Conservation (phyloP, 2,329 filamentous ascomycete species). For the Cladosporium sp. region DNA sequence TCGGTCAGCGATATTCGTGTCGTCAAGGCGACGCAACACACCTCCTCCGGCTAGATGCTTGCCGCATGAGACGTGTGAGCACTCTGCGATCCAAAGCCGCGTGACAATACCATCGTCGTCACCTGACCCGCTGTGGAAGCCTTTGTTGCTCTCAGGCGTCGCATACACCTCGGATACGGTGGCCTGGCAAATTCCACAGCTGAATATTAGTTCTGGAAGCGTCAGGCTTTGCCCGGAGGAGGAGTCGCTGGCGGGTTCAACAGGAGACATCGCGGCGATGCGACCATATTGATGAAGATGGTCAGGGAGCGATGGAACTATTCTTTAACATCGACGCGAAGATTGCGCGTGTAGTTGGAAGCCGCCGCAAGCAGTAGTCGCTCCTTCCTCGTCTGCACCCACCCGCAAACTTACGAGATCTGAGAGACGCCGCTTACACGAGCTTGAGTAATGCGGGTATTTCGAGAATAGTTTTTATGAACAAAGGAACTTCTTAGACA, state of each 20-base stretch:
- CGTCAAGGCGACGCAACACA: constrained; percentile 31
- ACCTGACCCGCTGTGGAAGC: constrained; percentile 33
- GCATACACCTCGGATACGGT: constrained; percentile 49
- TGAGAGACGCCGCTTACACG: not conserved
- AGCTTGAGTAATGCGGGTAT: not conserved
- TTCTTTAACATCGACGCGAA: not conserved
- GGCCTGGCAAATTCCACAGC: constrained; percentile 50
- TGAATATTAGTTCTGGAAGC: constrained; percentile 47
- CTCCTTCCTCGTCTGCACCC: constrained; percentile 8
- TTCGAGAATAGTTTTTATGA: constrained; percentile 16
- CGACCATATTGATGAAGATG: constrained; percentile 20
- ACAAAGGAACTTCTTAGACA: constrained; percentile 21
- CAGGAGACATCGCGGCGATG: constrained; percentile 4
- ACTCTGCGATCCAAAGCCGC: constrained; percentile 50
- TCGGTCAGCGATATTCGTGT: not conserved
- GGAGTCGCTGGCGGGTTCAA: constrained; percentile 2
- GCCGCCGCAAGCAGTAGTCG: constrained; percentile 10
- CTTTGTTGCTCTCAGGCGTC: constrained; percentile 38
- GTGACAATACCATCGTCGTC: constrained; percentile 42
- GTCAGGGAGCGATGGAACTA: not conserved
- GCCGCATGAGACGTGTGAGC: constrained; percentile 51
- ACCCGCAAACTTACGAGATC: not conserved
- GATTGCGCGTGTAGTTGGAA: not conserved
- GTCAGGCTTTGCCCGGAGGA: constrained; percentile 18
- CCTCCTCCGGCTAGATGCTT: constrained; percentile 52